Evolutionary conservation across 2,329 filamentous ascomycete genomes (phyloP).

Genomic region (Aspergillus cejpii): DNA sequence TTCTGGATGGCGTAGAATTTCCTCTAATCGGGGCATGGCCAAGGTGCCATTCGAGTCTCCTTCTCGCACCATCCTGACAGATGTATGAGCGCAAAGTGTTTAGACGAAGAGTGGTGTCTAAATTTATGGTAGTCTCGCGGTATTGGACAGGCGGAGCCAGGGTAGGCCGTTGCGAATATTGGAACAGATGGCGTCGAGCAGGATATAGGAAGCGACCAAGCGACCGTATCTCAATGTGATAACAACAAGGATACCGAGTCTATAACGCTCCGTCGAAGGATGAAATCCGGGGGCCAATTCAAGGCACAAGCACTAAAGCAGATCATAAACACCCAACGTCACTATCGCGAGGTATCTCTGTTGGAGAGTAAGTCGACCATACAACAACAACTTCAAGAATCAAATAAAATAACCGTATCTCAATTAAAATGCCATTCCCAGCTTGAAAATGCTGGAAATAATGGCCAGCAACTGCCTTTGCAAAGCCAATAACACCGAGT

Average conservation of each 20-base stretch:
- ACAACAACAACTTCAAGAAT: background rate
- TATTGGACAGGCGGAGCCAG: background rate
- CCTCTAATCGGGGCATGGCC: slow-evolving; percentile 69
- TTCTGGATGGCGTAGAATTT: slow-evolving; percentile 89
- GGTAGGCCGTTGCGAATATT: background rate
- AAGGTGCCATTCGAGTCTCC: slow-evolving; percentile 51
- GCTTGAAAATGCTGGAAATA: background rate
- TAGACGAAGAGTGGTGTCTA: background rate
- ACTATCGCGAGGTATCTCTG: background rate
- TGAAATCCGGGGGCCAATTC: background rate
- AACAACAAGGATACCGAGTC: no score
- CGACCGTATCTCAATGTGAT: no score
- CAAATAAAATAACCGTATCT: background rate
- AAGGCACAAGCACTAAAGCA: background rate
- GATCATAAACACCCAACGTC: background rate
- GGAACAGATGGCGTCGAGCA: background rate
- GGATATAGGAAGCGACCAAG: no score
- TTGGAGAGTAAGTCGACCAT: background rate
- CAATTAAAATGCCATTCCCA: background rate
- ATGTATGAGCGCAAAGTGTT: background rate
- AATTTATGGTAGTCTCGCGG: background rate
- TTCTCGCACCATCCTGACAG: slow-evolving; percentile 31
- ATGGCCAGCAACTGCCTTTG: background rate
- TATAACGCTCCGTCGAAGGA: no score
- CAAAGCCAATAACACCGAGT: background rate